A percentile compares a stretch with the other conserved stretches of the same genome.
Conservation (phyloP, 352 stramenopile genomes). For the Thalassiosira sp. region DNA sequence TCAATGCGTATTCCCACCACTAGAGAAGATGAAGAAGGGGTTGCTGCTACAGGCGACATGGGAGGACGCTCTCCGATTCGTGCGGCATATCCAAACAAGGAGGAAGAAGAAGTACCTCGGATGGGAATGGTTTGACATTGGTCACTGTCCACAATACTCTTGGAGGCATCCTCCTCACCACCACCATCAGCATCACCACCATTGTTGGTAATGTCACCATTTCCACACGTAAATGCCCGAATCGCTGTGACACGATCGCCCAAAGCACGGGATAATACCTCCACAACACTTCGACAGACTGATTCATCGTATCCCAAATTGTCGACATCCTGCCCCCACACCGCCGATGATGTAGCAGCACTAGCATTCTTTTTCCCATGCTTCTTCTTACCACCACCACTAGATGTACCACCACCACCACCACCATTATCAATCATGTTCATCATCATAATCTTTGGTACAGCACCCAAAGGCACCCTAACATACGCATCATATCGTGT, state of each 20-base stretch:
- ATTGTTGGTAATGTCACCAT: slow-evolving; percentile 53
- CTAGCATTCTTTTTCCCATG: slow-evolving; percentile 6
- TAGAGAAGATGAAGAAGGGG: slow-evolving; percentile 13
- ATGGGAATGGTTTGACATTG: slow-evolving; percentile 39
- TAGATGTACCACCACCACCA: too few relatives aligned
- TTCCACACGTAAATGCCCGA: slow-evolving; percentile 66
- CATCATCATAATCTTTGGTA: slow-evolving; percentile 38
- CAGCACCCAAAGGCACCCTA: slow-evolving; percentile 39
- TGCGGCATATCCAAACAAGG: slow-evolving; percentile 8
- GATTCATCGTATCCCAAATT: slow-evolving; percentile 54
- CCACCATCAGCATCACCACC: slow-evolving; percentile 20
- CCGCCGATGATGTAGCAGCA: not conserved
- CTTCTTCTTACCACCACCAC: slow-evolving; percentile 11
- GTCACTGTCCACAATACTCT: slow-evolving; percentile 40
- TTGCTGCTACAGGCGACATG: slow-evolving; percentile 4
- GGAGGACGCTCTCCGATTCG: slow-evolving; percentile 5
- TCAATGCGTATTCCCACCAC: slow-evolving; percentile 65
- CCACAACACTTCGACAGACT: slow-evolving; percentile 46
- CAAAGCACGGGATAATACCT: slow-evolving; percentile 60
- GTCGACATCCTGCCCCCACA: slow-evolving; percentile 44
- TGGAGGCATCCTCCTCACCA: slow-evolving; percentile 32
- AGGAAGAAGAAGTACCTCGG: slow-evolving; percentile 13
- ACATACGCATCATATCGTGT: slow-evolving; percentile 73
- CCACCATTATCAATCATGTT: too few relatives aligned
- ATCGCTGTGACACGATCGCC: slow-evolving; percentile 62